Evolutionary conservation across 257 asterid genomes (phyloP).

Genomic region (Orobanche coerulescens): DNA sequence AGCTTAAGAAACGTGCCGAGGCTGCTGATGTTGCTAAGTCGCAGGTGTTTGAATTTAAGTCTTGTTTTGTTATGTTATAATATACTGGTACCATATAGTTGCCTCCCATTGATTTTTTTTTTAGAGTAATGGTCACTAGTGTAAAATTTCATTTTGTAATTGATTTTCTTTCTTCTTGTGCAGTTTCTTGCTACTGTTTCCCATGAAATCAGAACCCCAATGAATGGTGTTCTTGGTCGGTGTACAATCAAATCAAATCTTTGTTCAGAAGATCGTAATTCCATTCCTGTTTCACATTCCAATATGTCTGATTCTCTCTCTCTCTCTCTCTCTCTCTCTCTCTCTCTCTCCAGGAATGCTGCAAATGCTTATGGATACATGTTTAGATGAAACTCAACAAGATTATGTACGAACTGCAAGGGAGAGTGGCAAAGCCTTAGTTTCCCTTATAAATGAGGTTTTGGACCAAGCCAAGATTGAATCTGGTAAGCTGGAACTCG

Average conservation of each 20-base stretch:
- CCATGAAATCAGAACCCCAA: slow-evolving; percentile 99
- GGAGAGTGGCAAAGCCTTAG: slow-evolving; percentile 96
- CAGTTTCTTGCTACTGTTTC: slow-evolving; percentile 99
- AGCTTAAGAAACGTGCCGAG: slow-evolving; percentile 81
- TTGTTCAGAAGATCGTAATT: slow-evolving; percentile 3
- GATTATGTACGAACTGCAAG: slow-evolving; percentile 94
- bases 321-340: slow-evolving; percentile 7
- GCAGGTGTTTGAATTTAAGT: slow-evolving; percentile 36
- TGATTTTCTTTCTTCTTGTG: slow-evolving; percentile 26
- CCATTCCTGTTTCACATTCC: background rate
- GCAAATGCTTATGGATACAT: slow-evolving; percentile 96
- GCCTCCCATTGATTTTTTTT: too few species aligned
- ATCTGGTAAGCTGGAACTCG: slow-evolving; percentile 97
- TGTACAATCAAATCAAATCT: slow-evolving; percentile 5
- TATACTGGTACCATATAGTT: background rate
- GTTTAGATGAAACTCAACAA: slow-evolving; percentile 86
- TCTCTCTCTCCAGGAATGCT: slow-evolving; percentile 65
- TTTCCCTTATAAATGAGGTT: slow-evolving; percentile 93
- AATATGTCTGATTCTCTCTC: slow-evolving; percentile 4
- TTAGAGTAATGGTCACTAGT: too few species aligned
- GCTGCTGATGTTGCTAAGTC: slow-evolving; percentile 93
- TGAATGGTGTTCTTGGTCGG: slow-evolving; percentile 98
- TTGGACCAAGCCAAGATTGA: slow-evolving; percentile 98
- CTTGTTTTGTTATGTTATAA: background rate
- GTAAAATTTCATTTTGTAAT: background rate